Evolutionary conservation across 139 green algal genomes (phyloP).

Genomic region (Auxenochlorella pyrenoidosa): DNA sequence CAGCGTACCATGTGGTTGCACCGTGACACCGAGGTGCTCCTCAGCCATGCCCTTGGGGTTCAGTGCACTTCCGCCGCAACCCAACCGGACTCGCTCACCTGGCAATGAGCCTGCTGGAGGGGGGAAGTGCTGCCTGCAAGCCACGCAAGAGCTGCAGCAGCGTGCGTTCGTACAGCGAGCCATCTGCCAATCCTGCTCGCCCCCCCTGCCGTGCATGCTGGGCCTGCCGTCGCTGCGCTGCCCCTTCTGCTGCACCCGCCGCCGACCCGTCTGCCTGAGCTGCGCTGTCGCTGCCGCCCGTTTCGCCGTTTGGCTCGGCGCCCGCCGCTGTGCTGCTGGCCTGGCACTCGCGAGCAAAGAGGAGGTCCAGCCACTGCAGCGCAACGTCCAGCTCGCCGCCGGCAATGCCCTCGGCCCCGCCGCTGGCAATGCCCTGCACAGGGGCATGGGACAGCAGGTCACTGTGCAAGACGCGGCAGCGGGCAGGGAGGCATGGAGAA

Average conservation of each 20-base stretch:
- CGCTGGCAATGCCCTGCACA: background rate
- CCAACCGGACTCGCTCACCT: background rate
- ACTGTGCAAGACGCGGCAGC: background rate
- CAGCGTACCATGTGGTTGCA: too few relatives aligned
- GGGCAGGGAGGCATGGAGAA: background rate
- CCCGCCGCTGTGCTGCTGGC: background rate
- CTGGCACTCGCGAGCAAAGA: conserved; percentile 21
- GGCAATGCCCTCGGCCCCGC: background rate
- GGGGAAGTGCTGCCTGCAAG: conserved; percentile 43
- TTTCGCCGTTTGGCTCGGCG: background rate
- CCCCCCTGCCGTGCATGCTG: background rate
- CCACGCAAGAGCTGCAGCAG: conserved; percentile 64
- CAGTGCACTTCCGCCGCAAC: too few relatives aligned
- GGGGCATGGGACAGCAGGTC: background rate
- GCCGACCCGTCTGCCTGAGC: too few relatives aligned
- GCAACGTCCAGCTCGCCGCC: background rate
- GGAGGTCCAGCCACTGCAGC: conserved; percentile 18
- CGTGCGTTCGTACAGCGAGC: conserved; percentile 64
- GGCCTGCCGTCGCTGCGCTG: background rate
- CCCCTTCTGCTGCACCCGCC: background rate
- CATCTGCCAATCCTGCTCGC: background rate
- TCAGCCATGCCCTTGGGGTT: too few relatives aligned
- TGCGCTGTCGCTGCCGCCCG: background rate
- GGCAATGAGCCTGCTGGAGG: conserved; percentile 18
- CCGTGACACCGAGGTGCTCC: too few relatives aligned